Evolutionary conservation across 1,284 basidiomycete genomes (phyloP), one percentile per base, ranked within the genome.

Genomic region (Ceratobasidium sp.): DNA sequence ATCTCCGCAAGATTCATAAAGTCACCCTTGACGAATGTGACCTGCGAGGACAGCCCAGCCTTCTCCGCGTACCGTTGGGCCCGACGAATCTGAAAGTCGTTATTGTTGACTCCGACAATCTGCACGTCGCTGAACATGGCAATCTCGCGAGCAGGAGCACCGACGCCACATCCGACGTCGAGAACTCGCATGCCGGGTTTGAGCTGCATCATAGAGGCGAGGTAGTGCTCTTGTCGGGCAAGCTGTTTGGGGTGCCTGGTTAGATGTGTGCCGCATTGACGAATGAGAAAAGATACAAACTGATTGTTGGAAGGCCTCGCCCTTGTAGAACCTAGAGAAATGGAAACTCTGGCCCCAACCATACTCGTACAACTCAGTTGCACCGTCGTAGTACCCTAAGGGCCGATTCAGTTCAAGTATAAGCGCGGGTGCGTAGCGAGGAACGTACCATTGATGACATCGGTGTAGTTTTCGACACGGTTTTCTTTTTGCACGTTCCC

Each of bases 221-320:
- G 94, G 86, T 97, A 99, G 85, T 99, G 97, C 85, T 99, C 97
- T 82, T 99, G 97, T 69, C 98, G 92, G 17, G 97, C 97, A 73
- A 99, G 88, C 69, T 93, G 89, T 7, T n/a, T n/a, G n/a, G 36
- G 6, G 11, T 41, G 36, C 11, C 6, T 41, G 36, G 45, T 41
- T 6, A 48, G 45, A 15, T 17, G 33, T 31, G 41, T 33, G 33
- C 22, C 44, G 41, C 33, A 9, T 11, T 2, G 22, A 2, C n/a
- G 48, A n/a, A 19, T n/a, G 59, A n/a, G 22, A 48, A n/a, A 31
- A 22, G 45, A 36, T 7, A 81, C 83, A 69, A 63, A 87, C 85
- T 51, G 88, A 88, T 81, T 89, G 87, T 76, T 85, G 83, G 82
- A 99, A 99, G 0, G 90, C 89, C 84, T 99, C 98, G 78, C 97